These are phyloP conservation scores for Mycena galopus DNA, from an alignment of 768 basidiomycete genomes.

Conservation along the genomic window DNA sequence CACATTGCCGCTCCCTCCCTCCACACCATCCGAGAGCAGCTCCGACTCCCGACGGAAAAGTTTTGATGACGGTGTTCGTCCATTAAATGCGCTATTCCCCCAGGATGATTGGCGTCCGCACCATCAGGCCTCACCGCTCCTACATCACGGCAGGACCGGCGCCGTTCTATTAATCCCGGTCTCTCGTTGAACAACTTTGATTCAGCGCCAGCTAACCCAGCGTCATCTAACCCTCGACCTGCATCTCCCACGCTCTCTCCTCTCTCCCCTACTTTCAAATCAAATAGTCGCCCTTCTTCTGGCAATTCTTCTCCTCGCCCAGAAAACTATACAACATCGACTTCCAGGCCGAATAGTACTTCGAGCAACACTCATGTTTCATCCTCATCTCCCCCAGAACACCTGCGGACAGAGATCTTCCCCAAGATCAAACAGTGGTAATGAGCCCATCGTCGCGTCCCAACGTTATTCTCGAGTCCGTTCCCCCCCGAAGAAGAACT, in stretches of 20 bases:
- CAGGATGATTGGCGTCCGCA: constrained; percentile 42
- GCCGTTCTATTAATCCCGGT: constrained; percentile 65
- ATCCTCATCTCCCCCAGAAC: constrained; percentile 53
- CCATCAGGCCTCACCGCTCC: constrained; percentile 47
- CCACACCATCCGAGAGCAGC: constrained; percentile 35
- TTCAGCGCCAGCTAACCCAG: constrained; percentile 34
- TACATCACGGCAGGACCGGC: constrained; percentile 57
- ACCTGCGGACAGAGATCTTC: constrained; percentile 47
- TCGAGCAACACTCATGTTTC: constrained; percentile 38
- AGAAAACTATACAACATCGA: constrained; percentile 46
- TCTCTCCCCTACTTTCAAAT: constrained; percentile 45
- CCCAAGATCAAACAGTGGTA: constrained; percentile 57
- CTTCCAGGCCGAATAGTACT: constrained; percentile 41
- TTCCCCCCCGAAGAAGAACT: constrained; percentile 40
- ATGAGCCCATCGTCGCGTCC: constrained; percentile 53
- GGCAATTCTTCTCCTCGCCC: constrained; percentile 47
- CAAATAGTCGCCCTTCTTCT: constrained; percentile 44
- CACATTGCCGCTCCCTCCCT: constrained; percentile 55
- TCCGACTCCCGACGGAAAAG: constrained; percentile 54
- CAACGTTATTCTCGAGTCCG: constrained; percentile 42
- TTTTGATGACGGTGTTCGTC: constrained; percentile 60
- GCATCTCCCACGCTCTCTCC: constrained; percentile 48
- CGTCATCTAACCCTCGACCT: constrained; percentile 31
- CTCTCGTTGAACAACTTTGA: constrained; percentile 52
- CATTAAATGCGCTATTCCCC: constrained; percentile 53